Base-by-base conservation (phyloP, 352 stramenopile species). In the Pythium coloratum region DNA sequence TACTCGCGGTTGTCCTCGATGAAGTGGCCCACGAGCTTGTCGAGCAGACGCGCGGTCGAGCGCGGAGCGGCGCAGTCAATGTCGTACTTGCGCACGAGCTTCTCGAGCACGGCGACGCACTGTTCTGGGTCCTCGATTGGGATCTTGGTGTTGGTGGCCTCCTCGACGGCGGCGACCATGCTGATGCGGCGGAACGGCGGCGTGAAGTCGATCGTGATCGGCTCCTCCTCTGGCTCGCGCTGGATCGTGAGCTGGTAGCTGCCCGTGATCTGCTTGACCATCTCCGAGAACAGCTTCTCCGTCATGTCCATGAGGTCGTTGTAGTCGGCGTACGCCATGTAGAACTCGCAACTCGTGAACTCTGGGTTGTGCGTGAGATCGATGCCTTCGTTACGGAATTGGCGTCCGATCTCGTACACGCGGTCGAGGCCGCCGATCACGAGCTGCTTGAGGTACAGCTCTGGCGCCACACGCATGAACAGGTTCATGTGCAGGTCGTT, bases 361-460 rank as follows among this genome's bases (percentile, higher is more conserved):
- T 99, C 98, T 1, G 97, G 97, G 89, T 99, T 99, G 86, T 99
- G 98, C 59, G 96, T 94, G 16, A 97, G 88, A 42, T 97, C 97
- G 49, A 99, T 97, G 54, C 98, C 97, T 78, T 99, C 98, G 77
- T 99, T 99, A 59, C 98, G 96, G 80, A 99, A 99, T 73, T 99
- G 97, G 13, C 97, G 92, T 40, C 97, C 97, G 51, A 99, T 82
- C 81, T 99, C 98, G 78, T 99, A 99, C 24, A 99, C 98, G 57
- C 92, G 87, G 58, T 99, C 95, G 34, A 99, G 95, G 59, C 98
- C 97, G 44, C 98, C 98, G 67, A 99, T 97, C 30, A 99, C 92
- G 20, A 99, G 75, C 61, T 98, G 83, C 82, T 99, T 99, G 63
- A 99, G 73, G 78, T 99, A 98, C 46, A 99, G 81, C 78, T 99